Base-by-base conservation (phyloP, 306 rosid genomes). In the Carpinus viminea region DNA sequence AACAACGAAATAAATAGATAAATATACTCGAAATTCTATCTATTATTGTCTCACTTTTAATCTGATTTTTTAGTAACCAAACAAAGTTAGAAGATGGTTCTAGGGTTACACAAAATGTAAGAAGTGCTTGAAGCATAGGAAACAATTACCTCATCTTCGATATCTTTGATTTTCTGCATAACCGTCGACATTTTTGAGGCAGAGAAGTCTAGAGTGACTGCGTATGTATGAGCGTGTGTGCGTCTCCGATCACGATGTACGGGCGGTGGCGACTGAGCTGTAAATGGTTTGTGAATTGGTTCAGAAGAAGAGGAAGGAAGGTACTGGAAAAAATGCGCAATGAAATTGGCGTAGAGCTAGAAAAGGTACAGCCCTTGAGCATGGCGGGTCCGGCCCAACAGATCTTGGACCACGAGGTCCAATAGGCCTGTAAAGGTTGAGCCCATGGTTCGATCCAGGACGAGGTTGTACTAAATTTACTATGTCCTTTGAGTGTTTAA, bases 121-220 rank as follows among this genome's bases (percentile, higher is more conserved):
- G 59, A 51, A 53, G 71, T 12, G 43, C 46, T 52, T 43, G 61
- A 17, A 72, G 65, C 3, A 12, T 26, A 48, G 26, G 51, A 80
- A 52, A 52, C 1, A 72, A 16, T 73, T 71, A 96, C 99, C 99
- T 96, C 99, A 85, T 96, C 99, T 88, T 93, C 99, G 81, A 96
- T 96, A 75, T 96, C 99, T 83, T 96, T 96, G 83, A 96, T 96
- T 91, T 93, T 95, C 93, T 93, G 97, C 98, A 95, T 95, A 24
- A 93, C 90, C 68, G 99, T 93, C 89, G 99, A 80, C 99, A 93
- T 95, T 82, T 75, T 78, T 82, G 87, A 83, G 79, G 80, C 45
- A 34, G 83, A 52, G 73, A 71, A 79, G 47, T 79, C 55, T 68
- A 38, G 53, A 66, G 34, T 55, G 34, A 41, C 65, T 12, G 48